Percentiles rank a stretch among this genome's conserved stretches.
Conservation (phyloP, 2,329 filamentous ascomycete species). For the Cryoendolithus antarcticus region DNA sequence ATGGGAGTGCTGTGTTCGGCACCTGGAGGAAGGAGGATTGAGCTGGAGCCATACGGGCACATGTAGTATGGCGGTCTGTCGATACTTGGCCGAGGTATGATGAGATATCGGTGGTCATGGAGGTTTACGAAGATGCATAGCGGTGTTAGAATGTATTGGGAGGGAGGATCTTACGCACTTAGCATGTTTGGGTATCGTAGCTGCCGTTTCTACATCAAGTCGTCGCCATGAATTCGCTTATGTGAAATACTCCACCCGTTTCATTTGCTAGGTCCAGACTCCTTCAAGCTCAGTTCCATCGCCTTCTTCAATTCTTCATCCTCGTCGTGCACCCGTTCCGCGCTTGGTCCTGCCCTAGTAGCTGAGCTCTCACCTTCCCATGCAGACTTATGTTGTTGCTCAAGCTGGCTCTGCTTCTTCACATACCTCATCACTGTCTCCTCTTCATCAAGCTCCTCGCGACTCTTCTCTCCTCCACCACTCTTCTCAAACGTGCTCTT, state of each 20-base stretch:
- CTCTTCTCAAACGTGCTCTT: slow-evolving; percentile 19
- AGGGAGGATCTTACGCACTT: too few relatives aligned
- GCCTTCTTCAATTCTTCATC: slow-evolving; percentile 42
- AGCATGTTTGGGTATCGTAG: too few relatives aligned
- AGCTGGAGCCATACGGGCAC: too few relatives aligned
- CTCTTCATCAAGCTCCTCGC: slow-evolving; percentile 46
- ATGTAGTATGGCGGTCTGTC: too few relatives aligned
- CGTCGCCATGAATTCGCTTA: too few relatives aligned
- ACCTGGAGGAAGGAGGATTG: too few relatives aligned
- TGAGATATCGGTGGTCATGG: too few relatives aligned
- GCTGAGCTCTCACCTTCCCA: slow-evolving; percentile 5
- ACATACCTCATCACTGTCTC: slow-evolving; percentile 65
- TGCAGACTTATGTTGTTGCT: slow-evolving; percentile 42
- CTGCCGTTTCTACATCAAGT: too few relatives aligned
- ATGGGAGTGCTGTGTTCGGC: slow-evolving; percentile 10
- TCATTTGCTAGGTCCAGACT: slow-evolving; percentile 1
- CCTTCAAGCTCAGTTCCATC: slow-evolving; percentile 43
- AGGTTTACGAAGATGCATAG: too few relatives aligned
- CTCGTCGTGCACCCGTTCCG: slow-evolving; percentile 10
- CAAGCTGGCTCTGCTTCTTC: slow-evolving; percentile 61
- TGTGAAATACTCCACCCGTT: slow-evolving; percentile 1
- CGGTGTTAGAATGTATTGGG: too few relatives aligned
- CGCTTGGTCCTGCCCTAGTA: slow-evolving; percentile 16
- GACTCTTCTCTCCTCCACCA: slow-evolving; percentile 11
- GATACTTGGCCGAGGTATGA: too few relatives aligned